These are phyloP conservation scores for Neckera pumila DNA, from an alignment of 225 moss, liverwort and hornwort genomes.

Conservation along the genomic window DNA sequence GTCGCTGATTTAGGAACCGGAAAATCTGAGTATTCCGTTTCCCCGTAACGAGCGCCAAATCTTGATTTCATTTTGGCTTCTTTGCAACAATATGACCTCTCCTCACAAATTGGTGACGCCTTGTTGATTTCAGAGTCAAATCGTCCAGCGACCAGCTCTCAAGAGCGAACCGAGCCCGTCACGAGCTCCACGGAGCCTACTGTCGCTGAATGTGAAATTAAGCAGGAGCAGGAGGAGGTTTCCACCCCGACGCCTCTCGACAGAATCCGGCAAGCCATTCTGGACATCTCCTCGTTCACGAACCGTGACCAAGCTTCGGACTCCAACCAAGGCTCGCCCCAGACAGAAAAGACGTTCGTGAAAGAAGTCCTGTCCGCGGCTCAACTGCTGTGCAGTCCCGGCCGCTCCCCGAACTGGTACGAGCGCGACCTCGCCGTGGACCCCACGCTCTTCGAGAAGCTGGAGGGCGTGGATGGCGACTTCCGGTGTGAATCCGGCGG, in stretches of 20 bases:
- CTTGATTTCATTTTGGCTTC: neutral
- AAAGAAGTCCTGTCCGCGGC: constrained; percentile 32
- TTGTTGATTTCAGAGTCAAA: constrained; percentile 13
- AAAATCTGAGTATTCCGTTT: neutral
- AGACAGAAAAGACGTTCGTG: constrained; percentile 27
- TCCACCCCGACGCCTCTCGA: neutral
- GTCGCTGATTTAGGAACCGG: neutral
- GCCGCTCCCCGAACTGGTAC: constrained; percentile 34
- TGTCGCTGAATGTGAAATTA: neutral
- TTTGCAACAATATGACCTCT: neutral
- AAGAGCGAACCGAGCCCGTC: neutral
- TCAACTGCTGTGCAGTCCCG: constrained; percentile 25
- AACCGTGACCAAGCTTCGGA: neutral
- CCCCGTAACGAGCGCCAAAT: neutral
- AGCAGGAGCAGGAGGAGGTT: neutral
- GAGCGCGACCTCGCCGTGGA: constrained; percentile 36
- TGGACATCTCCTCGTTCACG: constrained; percentile 33
- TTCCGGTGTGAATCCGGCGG: constrained; percentile 18
- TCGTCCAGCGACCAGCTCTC: neutral
- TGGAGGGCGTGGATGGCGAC: constrained; percentile 19
- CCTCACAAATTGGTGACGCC: neutral
- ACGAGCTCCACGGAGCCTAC: neutral
- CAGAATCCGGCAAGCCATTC: constrained; percentile 26
- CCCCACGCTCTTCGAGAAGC: constrained; percentile 27
- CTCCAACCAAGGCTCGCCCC: neutral